Evolutionary conservation across 2,329 filamentous ascomycete genomes (phyloP), one percentile per base, ranked within the genome.

Genomic region (Parascedosporium putredinis): DNA sequence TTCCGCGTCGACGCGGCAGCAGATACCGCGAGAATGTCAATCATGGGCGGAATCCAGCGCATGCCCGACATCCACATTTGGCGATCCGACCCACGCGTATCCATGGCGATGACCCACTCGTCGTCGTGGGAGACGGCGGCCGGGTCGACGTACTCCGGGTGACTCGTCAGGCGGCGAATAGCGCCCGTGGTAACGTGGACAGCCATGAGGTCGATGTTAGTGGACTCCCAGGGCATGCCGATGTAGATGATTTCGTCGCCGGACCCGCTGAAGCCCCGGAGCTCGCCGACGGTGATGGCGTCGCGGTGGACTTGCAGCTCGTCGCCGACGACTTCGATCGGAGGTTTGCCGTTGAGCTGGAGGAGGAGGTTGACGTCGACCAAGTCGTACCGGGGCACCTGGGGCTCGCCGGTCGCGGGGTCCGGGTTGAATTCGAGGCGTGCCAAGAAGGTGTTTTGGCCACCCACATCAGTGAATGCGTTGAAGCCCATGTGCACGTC

Each of bases 161-260:
- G 66, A 16, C 55, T 62, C 2, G 68, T 73, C 1, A 73, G 56
- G 0, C 70, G 66, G 16, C 68, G 62, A 4, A 73, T 60, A 1
- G 47, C 50, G 7, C 71, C 70, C 1, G 67, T 72, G 1, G 52
- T 53, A 3, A 73, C 49, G 45, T 72, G 56, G 6, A 62, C 62
- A 2, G 69, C 69, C 49, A 65, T 72, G 5, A 72, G 54, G 51
- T 73, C 70, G 51, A 72, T 67, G 46, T 72, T 74, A 53, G 56
- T 65, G 1, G 69, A 67, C 55, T 74, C 69, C 6, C 47, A 47
- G 1, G 67, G 56, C 45, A 58, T 59, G 1, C 69, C 69, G 6
- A 73, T 57, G 55, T 71, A 72, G 0, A 60, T 63, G 14, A 71
- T 58, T 52, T 72, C 68, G 6, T 61, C 57, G 1, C 70, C 68